Evolutionary conservation across 2,329 filamentous ascomycete species (phyloP), one percentile per base, ranked within the genome.

Genomic region (Taxawa tesnikishii): DNA sequence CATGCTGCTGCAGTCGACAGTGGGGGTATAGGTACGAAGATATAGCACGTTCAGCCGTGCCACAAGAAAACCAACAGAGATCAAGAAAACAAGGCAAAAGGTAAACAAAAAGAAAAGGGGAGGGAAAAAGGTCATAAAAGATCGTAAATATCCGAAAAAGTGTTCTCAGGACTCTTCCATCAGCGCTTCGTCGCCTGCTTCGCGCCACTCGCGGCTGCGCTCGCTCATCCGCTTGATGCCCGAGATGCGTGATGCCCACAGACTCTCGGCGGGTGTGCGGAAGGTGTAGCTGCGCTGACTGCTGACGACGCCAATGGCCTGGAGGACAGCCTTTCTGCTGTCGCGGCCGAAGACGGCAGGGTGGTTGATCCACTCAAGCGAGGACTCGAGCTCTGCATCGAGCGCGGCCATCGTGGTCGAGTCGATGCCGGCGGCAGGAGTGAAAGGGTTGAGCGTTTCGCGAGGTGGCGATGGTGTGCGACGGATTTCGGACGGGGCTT

Each of bases 291-390:
- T 87, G 28, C 90, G 73, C 59, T 98, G 90, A 5, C 83, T 92
- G 49, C 83, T 90, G 46, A 98, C 94, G 39, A 96, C 87, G 5
- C 90, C 88, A 43, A 98, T 96, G 11, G 87, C 84, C 56, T 98
- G 90, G 15, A 98, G 67, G 2, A 98, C 87, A 4, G 88, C 84
- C 63, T 98, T 98, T 48, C 90, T 78, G 36, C 83, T 90, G 54
- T 98, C 90, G 23, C 90, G 76, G 6, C 82, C 79, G 53, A 98
- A 98, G 2, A 96, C 83, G 2, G 87, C 87, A 2, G 90, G 90
- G 50, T 98, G 90, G 51, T 81, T 85, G 56, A 98, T 96, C 90
- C 90, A 98, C 58, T 98, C 90, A 11, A 98, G 64, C 31, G 82
- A 83, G 19, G 82, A 74, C 53, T 94, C 84, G 19, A 98, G 71